Evolutionary conservation across 2,329 filamentous ascomycete species (phyloP).

Genomic region (Hortaea werneckii): DNA sequence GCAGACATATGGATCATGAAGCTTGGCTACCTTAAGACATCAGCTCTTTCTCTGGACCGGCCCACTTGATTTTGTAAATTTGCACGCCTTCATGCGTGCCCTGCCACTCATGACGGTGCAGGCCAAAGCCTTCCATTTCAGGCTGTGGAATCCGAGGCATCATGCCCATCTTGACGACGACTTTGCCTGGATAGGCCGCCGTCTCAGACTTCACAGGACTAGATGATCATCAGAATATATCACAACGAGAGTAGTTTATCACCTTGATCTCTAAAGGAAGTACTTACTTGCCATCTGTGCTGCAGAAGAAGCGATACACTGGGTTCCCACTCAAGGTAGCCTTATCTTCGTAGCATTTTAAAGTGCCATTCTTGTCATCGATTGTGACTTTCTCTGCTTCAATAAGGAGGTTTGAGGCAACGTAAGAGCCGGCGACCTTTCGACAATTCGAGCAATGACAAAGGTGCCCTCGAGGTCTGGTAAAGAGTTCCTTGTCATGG

Average conservation of each 20-base stretch:
- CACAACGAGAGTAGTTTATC: not conserved
- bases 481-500: slow-evolving; percentile 38
- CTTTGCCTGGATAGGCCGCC: slow-evolving; percentile 30
- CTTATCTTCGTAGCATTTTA: slow-evolving; percentile 37
- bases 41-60: slow-evolving; percentile 29
- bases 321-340: slow-evolving; percentile 38
- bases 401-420: slow-evolving; percentile 32
- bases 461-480: slow-evolving; percentile 34
- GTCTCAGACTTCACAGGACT: slow-evolving; percentile 41
- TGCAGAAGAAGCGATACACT: slow-evolving; percentile 37
- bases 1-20: not conserved
- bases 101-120: slow-evolving; percentile 37
- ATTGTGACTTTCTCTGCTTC: slow-evolving; percentile 37
- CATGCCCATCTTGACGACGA: slow-evolving; percentile 42
- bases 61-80: slow-evolving; percentile 31
- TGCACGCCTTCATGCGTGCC: slow-evolving; percentile 28
- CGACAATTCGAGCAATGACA: slow-evolving; percentile 45
- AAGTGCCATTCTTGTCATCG: slow-evolving; percentile 33
- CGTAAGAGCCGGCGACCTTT: slow-evolving; percentile 38
- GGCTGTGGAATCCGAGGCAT: slow-evolving; percentile 39
- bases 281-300: slow-evolving; percentile 33
- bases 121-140: slow-evolving; percentile 35
- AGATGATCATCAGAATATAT: not conserved
- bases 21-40: not conserved
- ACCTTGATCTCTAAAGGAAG: not conserved